These are phyloP conservation scores for Triticum urartu DNA, from an alignment of 176 grass and related monocot genomes.

Conservation along the genomic window DNA sequence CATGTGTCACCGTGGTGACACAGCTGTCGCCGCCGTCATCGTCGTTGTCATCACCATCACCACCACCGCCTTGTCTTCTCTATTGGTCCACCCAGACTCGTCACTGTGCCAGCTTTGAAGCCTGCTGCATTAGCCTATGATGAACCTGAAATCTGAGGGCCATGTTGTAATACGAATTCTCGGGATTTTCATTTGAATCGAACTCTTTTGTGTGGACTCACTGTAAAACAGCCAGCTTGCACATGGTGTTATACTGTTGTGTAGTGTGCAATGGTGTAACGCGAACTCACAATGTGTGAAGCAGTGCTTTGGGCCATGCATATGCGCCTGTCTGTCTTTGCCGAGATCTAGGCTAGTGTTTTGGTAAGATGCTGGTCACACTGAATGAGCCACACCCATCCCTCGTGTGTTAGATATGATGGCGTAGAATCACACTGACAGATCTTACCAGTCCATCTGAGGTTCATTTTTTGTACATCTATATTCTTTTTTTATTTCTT, in stretches of 20 bases:
- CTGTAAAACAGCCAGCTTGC: neutral
- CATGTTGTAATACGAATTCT: neutral
- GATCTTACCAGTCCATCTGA: neutral
- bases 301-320: neutral
- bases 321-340: neutral
- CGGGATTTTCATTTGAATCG: neutral
- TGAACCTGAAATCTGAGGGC: conserved; percentile 4
- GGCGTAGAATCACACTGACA: neutral
- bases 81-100: neutral
- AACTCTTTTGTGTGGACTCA: neutral
- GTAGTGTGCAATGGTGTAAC: neutral
- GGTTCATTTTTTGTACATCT: neutral
- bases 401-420: neutral
- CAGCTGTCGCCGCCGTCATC: neutral
- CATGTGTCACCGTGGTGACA: too few species aligned
- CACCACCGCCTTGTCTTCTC: neutral
- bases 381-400: neutral
- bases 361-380: neutral
- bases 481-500: neutral
- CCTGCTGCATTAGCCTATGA: neutral
- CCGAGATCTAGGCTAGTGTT: neutral
- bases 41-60: neutral
- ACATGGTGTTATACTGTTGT: neutral
- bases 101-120: conserved; percentile 32
- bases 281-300: neutral